Conservation (phyloP, 2,329 filamentous ascomycete genomes). For the Microdochium paspali region DNA sequence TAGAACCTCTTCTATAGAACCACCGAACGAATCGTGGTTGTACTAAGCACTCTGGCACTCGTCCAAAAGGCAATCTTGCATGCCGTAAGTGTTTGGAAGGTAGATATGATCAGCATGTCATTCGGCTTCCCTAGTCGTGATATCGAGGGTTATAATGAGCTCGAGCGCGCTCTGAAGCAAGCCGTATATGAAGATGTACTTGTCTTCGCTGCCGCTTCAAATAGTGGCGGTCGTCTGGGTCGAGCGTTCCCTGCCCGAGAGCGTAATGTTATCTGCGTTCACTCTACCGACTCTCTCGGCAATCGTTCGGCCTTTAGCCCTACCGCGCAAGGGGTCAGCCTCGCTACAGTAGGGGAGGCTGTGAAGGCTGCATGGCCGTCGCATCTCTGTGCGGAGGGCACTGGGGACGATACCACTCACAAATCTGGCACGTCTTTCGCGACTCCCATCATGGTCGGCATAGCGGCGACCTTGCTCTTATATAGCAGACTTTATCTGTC, state of each 20-base stretch:
- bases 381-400: not conserved
- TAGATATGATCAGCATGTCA: not conserved
- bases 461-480: not conserved
- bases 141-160: not conserved
- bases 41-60: not conserved
- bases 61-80: not conserved
- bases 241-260: conserved; percentile 8
- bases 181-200: conserved; percentile 2
- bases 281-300: conserved; percentile 7
- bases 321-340: conserved; percentile 1
- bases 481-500: not conserved
- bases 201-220: conserved; percentile 8
- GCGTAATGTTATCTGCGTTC: conserved; percentile 6
- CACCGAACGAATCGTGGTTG: not conserved
- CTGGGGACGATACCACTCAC: not conserved
- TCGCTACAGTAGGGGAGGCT: not conserved
- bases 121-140: not conserved
- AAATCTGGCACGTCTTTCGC: not conserved
- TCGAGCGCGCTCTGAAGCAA: not conserved
- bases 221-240: conserved; percentile 4
- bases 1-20: not conserved
- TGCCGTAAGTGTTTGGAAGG: not conserved
- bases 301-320: conserved; percentile 7
- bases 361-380: not conserved
- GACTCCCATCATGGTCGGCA: not conserved